A percentile compares a stretch with the other conserved stretches of the same genome.
Conservation (phyloP, 768 basidiomycete genomes). For the Hypholoma sublateritium region DNA sequence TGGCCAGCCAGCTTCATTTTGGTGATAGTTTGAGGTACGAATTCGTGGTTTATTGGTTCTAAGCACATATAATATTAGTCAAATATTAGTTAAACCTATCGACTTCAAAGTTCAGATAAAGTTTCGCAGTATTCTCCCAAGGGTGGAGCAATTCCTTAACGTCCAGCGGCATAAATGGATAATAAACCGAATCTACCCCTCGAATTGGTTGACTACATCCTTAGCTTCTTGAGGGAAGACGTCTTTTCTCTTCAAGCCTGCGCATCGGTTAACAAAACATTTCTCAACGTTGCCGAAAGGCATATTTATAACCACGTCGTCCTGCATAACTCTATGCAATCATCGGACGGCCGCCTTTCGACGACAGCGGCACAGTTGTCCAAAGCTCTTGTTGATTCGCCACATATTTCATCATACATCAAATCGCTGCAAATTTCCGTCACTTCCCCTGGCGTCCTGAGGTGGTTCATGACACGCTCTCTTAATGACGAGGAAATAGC, state of each 20-base stretch:
- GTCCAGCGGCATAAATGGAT: neutral
- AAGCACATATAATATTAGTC: too few species aligned
- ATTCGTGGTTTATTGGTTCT: neutral
- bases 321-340: neutral
- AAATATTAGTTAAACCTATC: too few species aligned
- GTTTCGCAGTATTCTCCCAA: too few species aligned
- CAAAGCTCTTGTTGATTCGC: conserved; percentile 3
- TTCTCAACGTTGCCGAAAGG: conserved; percentile 11
- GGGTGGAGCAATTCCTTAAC: neutral
- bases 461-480: conserved; percentile 11
- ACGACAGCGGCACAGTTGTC: conserved; percentile 7
- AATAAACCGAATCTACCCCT: conserved; percentile 5
- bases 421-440: conserved; percentile 12
- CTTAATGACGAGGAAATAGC: conserved; percentile 15
- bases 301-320: conserved; percentile 14
- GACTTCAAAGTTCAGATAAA: too few species aligned
- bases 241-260: conserved; percentile 7
- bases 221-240: conserved; percentile 12
- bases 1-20: too few species aligned
- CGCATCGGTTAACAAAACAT: conserved; percentile 6
- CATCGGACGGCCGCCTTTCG: neutral
- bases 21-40: too few species aligned
- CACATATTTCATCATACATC: conserved; percentile 11
- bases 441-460: conserved; percentile 1
- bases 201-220: conserved; percentile 14